A percentile compares a stretch with the other conserved stretches of the same genome.
Conservation (phyloP, 345 rosid genomes). For the Sisymbrium altissimum region DNA sequence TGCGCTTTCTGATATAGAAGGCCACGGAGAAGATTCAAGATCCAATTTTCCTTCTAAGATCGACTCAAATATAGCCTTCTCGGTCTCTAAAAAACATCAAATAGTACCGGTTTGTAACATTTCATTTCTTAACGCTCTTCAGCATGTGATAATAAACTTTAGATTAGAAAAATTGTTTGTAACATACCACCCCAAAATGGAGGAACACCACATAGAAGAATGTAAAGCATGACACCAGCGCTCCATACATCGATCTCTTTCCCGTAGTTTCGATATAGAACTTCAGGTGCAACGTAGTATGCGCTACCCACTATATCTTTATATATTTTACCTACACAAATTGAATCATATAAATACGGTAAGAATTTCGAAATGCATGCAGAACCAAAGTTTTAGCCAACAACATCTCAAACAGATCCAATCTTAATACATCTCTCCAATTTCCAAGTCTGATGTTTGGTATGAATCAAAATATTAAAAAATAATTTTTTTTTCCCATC, state of each 20-base stretch:
- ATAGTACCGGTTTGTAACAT: not conserved
- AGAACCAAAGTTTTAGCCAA: not conserved
- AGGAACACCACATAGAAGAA: slow-evolving; percentile 89
- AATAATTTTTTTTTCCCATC: too few relatives aligned
- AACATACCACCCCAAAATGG: slow-evolving; percentile 91
- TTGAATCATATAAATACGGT: not conserved
- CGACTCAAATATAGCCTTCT: slow-evolving; percentile 58
- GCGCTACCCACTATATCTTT: slow-evolving; percentile 74
- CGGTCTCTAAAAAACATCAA: slow-evolving; percentile 51
- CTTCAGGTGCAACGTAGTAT: slow-evolving; percentile 94
- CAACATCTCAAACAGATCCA: not conserved
- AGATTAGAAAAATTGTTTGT: not conserved
- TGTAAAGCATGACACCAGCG: slow-evolving; percentile 86
- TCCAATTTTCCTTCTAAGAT: slow-evolving; percentile 56
- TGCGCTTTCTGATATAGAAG: slow-evolving; percentile 61
- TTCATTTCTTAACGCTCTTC: not conserved
- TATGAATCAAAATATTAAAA: slow-evolving; percentile 5
- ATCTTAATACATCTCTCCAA: not conserved
- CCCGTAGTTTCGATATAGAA: slow-evolving; percentile 61
- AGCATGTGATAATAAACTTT: not conserved
- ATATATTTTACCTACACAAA: slow-evolving; percentile 58
- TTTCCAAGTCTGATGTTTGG: not conserved
- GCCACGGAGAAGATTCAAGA: slow-evolving; percentile 72
- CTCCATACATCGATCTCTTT: slow-evolving; percentile 96
- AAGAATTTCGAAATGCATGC: not conserved